Percentiles rank a stretch among this genome's conserved stretches.
These are phyloP conservation scores for Collybia mongolica DNA, from an alignment of 768 basidiomycete genomes.

Conservation along the genomic window DNA sequence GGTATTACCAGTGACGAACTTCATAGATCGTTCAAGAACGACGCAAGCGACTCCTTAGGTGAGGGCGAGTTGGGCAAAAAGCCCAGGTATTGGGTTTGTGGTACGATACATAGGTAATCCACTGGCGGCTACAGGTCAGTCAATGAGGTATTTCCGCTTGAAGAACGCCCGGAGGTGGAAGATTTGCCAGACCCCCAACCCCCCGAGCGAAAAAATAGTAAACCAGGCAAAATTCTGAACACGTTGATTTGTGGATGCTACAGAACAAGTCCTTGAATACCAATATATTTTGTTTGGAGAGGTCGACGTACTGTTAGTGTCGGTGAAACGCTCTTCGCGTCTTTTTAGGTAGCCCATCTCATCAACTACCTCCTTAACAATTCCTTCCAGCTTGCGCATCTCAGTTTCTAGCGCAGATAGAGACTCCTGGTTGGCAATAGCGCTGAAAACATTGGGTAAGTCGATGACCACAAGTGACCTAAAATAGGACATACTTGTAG, in stretches of 20 bases:
- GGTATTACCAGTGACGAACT: no score
- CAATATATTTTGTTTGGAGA: neutral
- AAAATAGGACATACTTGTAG: conserved; percentile 75
- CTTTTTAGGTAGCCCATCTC: conserved; percentile 89
- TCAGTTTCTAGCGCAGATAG: conserved; percentile 95
- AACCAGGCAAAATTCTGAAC: conserved; percentile 95
- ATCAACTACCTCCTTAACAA: conserved; percentile 92
- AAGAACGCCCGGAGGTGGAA: conserved; percentile 93
- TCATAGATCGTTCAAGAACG: no score
- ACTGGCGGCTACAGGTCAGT: conserved; percentile 35
- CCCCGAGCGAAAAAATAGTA: conserved; percentile 74
- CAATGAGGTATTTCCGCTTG: conserved; percentile 93
- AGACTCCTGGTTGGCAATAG: conserved; percentile 98
- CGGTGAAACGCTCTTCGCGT: conserved; percentile 85
- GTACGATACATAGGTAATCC: no score
- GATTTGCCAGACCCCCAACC: conserved; percentile 92
- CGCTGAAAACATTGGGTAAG: conserved; percentile 46
- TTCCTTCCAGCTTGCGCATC: conserved; percentile 95
- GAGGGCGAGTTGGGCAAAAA: conserved; percentile 10
- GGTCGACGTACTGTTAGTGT: conserved; percentile 78
- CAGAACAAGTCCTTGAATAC: conserved; percentile 1
- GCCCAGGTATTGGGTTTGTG: no score
- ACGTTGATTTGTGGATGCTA: conserved; percentile 89
- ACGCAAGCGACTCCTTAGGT: no score
- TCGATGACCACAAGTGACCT: neutral